These are phyloP conservation scores for Paramecium biaurelia DNA, from an alignment of 73 alveolate species.

Conservation along the genomic window DNA sequence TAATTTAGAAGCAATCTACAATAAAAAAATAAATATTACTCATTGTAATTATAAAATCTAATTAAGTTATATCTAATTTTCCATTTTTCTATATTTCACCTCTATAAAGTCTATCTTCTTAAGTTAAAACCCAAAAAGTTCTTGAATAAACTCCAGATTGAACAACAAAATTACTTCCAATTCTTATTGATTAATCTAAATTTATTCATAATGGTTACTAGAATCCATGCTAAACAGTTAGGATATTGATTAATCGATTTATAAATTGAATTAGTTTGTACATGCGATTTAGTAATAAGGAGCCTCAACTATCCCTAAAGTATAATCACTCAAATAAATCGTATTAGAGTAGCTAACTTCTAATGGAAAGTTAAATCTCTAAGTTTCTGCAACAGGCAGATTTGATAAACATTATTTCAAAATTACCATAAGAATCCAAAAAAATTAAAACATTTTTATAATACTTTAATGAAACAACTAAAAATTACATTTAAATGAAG, in stretches of 20 bases:
- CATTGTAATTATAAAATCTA: background rate
- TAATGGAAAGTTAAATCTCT: background rate
- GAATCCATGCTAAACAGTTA: background rate
- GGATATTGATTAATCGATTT: background rate
- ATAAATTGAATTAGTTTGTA: too few species aligned
- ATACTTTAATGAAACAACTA: too few species aligned
- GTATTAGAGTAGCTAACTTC: background rate
- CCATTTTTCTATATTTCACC: background rate
- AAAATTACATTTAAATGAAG: too few species aligned
- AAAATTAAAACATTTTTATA: too few species aligned
- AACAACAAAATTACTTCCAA: background rate
- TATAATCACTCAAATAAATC: background rate
- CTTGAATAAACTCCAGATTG: background rate
- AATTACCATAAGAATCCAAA: too few species aligned
- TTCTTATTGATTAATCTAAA: background rate
- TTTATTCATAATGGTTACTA: background rate
- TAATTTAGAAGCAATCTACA: background rate
- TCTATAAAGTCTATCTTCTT: too few species aligned
- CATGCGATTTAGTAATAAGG: background rate
- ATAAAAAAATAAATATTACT: background rate
- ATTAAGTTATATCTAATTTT: too few species aligned
- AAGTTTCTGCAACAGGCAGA: too few species aligned
- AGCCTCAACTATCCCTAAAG: background rate
- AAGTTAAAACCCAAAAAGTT: background rate
- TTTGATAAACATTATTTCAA: too few species aligned